Evolutionary conservation across 331 rosid genomes (phyloP), one percentile per base, ranked within the genome.

Genomic region (Phaseolus coccineus): DNA sequence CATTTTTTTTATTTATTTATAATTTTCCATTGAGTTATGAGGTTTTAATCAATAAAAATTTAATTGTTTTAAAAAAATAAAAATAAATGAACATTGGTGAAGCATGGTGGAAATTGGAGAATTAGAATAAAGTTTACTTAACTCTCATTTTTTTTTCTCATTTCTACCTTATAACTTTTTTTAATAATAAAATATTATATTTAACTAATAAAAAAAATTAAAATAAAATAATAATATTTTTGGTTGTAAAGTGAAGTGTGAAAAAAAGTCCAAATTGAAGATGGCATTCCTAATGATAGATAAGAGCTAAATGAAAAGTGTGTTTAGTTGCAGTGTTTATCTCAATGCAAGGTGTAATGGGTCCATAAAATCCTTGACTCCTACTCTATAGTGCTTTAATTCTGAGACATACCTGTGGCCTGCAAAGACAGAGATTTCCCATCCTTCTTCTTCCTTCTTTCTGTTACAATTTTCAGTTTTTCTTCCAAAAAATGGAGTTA

Each of bases 391-490:
- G 27, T 63, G 79, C 80, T 80, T 80, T 31, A 62, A 71, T 82
- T 82, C 39, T 84, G 98, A 94, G 91, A 78, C 87, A 52, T 77
- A 90, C 96, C 73, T 80, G 62, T 81, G 58, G 93, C 85, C 97
- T 81, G 86, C 84, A 89, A 59, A 82, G 98, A 96, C 77, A 88
- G 80, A 86, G 99, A 96, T 87, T 87, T 93, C 46, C 73, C 90
- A 96, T 87, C 99, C 76, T 62, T 86, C 81, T 15, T 76, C 81
- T 15, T 19, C 22, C 22, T 76, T 16, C 40, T 58, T 47, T 71
- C 8, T 27, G n/a, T 57, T 7, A 0, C 25, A 33, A 14, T 6
- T 73, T 69, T 58, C 65, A 53, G 24, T 37, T 6, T 62, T 33
- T 31, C 63, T 31, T 30, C 14, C 0, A 30, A 71, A 70, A 71